Percentiles rank a stretch among this genome's conserved stretches.
Evolutionary conservation across 2,329 filamentous ascomycete species (phyloP).

Genomic region (Neofusicoccum kwambonambiense): DNA sequence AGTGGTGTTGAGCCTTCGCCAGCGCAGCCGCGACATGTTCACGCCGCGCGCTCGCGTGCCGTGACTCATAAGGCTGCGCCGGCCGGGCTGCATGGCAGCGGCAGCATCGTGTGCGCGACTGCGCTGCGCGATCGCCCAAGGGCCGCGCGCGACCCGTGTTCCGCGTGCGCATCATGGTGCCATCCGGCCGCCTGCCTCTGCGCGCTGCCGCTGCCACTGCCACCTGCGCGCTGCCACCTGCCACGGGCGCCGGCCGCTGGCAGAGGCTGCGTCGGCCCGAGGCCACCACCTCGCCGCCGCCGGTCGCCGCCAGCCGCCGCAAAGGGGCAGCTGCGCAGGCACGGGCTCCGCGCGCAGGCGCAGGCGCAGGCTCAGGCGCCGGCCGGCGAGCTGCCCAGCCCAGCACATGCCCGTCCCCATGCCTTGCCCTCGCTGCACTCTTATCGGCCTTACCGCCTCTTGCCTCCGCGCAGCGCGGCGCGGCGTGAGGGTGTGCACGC

Average conservation of each 20-base stretch:
- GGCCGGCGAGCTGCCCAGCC: too few species aligned
- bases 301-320: neutral
- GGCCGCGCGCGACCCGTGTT: neutral
- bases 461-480: neutral
- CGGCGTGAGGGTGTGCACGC: constrained; percentile 1
- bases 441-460: constrained; percentile 15
- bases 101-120: neutral
- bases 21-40: constrained; percentile 1
- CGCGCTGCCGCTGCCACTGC: too few species aligned
- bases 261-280: neutral
- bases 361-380: too few species aligned
- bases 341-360: neutral
- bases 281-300: neutral
- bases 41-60: neutral
- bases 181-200: too few species aligned
- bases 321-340: constrained; percentile 15
- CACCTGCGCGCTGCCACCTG: too few species aligned
- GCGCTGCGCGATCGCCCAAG: constrained; percentile 1
- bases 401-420: neutral
- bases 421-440: neutral
- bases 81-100: neutral
- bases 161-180: constrained; percentile 1
- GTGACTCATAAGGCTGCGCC: constrained; percentile 15
- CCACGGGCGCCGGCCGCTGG: too few species aligned
- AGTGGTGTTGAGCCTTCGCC: neutral